These are phyloP conservation scores for Dictyostelium citrinum DNA, from an alignment of 78 protist genomes.

Conservation along the genomic window DNA sequence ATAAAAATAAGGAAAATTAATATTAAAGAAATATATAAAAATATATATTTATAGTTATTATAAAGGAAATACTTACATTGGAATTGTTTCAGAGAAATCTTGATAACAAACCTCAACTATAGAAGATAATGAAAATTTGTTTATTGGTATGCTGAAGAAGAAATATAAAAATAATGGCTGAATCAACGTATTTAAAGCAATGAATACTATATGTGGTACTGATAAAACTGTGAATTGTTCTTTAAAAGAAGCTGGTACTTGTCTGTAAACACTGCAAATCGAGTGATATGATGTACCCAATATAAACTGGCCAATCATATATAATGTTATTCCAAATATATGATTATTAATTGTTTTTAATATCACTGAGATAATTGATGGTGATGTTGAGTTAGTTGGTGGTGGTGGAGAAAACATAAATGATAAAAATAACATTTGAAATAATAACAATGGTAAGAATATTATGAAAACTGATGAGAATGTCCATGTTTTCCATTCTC, in stretches of 20 bases:
- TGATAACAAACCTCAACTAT: not conserved
- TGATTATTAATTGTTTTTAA: not conserved
- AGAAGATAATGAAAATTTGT: constrained; percentile 15
- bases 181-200: not conserved
- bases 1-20: not conserved
- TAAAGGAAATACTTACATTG: not conserved
- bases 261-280: constrained; percentile 6
- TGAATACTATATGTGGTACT: not conserved
- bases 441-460: not conserved
- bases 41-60: not conserved
- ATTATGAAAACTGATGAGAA: not conserved
- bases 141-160: not conserved
- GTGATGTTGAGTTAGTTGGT: not conserved
- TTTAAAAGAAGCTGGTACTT: constrained; percentile 53
- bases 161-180: constrained; percentile 1
- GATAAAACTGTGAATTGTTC: not conserved
- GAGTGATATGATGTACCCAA: not conserved
- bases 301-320: not conserved
- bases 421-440: constrained; percentile 13
- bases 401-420: not conserved
- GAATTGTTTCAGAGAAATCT: not conserved
- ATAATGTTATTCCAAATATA: not conserved
- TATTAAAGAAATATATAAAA: not conserved
- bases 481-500: constrained; percentile 24
- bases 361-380: not conserved